These are phyloP conservation scores for Cercospora sojina DNA, from an alignment of 2,329 filamentous ascomycete genomes.

Conservation along the genomic window DNA sequence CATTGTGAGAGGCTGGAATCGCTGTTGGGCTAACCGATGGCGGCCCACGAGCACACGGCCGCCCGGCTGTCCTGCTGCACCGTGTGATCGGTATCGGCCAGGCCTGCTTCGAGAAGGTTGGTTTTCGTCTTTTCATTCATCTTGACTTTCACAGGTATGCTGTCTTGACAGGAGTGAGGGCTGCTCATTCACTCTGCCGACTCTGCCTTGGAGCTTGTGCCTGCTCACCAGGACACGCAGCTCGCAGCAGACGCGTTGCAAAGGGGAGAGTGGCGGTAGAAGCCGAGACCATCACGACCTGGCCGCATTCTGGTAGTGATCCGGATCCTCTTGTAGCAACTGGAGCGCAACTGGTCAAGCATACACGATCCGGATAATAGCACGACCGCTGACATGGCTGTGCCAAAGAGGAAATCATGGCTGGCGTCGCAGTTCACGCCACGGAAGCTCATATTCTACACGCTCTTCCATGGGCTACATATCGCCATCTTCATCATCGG, in stretches of 20 bases:
- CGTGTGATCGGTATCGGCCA: slow-evolving; percentile 7
- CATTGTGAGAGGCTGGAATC: slow-evolving; percentile 22
- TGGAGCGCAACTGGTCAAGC: not conserved
- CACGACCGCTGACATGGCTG: slow-evolving; percentile 18
- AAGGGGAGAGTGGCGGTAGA: not conserved
- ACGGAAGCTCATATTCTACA: slow-evolving; percentile 40
- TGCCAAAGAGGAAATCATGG: slow-evolving; percentile 34
- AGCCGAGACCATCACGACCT: not conserved
- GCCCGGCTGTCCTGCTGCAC: slow-evolving; percentile 12
- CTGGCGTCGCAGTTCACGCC: slow-evolving; percentile 37
- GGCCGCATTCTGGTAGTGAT: not conserved
- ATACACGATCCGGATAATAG: not conserved
- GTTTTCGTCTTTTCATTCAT: slow-evolving; percentile 3
- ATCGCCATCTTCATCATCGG: slow-evolving; percentile 40
- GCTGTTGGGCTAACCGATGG: slow-evolving; percentile 10
- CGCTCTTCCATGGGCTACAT: slow-evolving; percentile 41
- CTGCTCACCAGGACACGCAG: not conserved
- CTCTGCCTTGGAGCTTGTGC: not conserved
- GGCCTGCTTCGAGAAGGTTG: slow-evolving; percentile 13
- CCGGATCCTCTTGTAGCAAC: not conserved
- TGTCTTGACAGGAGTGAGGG: not conserved
- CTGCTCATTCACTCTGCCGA: not conserved
- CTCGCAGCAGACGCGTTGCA: not conserved
- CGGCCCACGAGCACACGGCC: slow-evolving; percentile 18
- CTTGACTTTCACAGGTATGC: not conserved